Evolutionary conservation across 2,329 filamentous ascomycete species (phyloP), one percentile per base, ranked within the genome.

Genomic region (Aspergillus hortae): DNA sequence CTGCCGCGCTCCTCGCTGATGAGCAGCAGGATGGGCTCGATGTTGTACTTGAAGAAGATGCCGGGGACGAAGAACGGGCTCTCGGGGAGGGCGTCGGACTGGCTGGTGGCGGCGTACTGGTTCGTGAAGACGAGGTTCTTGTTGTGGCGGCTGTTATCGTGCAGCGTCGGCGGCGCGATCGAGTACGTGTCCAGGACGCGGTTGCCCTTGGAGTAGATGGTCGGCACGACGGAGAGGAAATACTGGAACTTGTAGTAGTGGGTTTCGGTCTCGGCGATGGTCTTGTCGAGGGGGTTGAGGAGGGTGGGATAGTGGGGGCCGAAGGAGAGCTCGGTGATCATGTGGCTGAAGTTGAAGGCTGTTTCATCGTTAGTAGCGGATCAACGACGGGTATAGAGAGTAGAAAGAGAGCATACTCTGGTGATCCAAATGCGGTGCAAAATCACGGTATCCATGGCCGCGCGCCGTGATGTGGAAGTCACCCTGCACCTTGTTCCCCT

Each of bases 201-300:
- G 46, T 60, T 56, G 49, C 67, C 79, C 54, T 87, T 80, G 70
- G 84, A 91, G 79, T 97, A 99, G 64, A 95, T 83, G 4, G 94
- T 99, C 2, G 94, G 94, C 2, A 99, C 94, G 35, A 99, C 82
- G 36, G 89, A 95, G 67, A 97, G 80, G 77, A 94, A 97, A 81
- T 99, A 99, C 74, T 99, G 94, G 77, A 91, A 97, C 74, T 94
- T 95, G 82, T 92, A 87, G 78, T 96, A 97, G 78, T 95, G 81
- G 55, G 73, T 69, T 14, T 79, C 68, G n/a, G 89, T 92, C 3
- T 79, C 74, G 64, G 92, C 89, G 72, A 92, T 84, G 42, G 94
- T 97, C 60, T 87, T 86, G 76, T 97, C 94, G 64, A 99, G 89
- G 0, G 94, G 94, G 75, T 99, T 99, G 65, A 88, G 82, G 50